Conservation (phyloP, 2,329 filamentous ascomycete species). For the Moelleriella libera region DNA sequence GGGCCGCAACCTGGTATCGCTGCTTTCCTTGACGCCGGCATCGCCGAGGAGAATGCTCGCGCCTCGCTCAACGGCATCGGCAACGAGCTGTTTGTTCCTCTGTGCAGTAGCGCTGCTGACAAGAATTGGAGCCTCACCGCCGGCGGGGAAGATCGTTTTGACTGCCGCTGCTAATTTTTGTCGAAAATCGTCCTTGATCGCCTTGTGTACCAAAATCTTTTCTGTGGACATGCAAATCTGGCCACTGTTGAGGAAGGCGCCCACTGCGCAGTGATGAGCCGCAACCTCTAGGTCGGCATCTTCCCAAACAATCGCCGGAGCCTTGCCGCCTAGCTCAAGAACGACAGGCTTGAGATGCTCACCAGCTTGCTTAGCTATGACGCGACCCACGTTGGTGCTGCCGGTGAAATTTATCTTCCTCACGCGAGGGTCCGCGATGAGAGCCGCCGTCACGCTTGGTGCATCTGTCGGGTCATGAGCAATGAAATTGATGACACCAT, state of each 20-base stretch:
- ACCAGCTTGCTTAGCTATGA: conserved; percentile 56
- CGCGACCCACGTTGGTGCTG: conserved; percentile 56
- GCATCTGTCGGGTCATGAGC: conserved; percentile 53
- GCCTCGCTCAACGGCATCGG: conserved; percentile 55
- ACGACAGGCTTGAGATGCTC: conserved; percentile 66
- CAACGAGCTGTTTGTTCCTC: conserved; percentile 53
- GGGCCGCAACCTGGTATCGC: conserved; percentile 38
- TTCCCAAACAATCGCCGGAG: conserved; percentile 61
- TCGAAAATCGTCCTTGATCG: conserved; percentile 31
- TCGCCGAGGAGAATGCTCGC: conserved; percentile 34
- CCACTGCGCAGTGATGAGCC: conserved; percentile 51
- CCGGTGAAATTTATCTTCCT: conserved; percentile 84
- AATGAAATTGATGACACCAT: conserved; percentile 61
- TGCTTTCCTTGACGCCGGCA: conserved; percentile 15
- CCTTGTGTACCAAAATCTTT: conserved; percentile 46
- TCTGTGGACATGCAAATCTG: conserved; percentile 85
- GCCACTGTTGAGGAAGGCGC: conserved; percentile 59
- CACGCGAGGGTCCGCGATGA: conserved; percentile 53
- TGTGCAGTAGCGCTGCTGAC: conserved; percentile 51
- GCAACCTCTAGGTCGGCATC: conserved; percentile 67
- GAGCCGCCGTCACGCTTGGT: conserved; percentile 46
- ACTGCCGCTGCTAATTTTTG: conserved; percentile 24
- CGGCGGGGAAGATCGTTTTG: conserved; percentile 31
- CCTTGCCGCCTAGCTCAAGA: conserved; percentile 75
- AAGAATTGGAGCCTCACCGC: conserved; percentile 52